Conservation (phyloP, 306 rosid genomes). For the Senna tora region DNA sequence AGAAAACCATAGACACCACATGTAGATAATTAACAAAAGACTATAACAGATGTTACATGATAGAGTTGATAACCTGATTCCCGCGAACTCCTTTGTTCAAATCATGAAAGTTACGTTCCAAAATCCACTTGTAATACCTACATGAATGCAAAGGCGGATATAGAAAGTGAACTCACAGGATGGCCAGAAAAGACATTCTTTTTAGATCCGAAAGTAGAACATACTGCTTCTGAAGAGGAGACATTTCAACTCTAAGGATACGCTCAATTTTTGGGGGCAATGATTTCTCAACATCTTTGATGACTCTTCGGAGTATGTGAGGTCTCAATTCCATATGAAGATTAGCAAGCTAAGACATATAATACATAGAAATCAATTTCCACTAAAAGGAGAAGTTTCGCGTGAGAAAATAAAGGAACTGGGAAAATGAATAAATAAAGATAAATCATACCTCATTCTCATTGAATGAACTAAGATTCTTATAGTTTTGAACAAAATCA, state of each 20-base stretch:
- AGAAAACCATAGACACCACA: background rate
- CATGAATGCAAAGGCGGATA: constrained; percentile 32
- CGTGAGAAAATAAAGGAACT: background rate
- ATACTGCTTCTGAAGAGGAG: constrained; percentile 99
- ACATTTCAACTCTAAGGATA: constrained; percentile 97
- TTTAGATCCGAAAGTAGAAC: constrained; percentile 37
- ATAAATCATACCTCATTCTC: constrained; percentile 80
- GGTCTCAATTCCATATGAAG: constrained; percentile 98
- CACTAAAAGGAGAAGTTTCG: constrained; percentile 5
- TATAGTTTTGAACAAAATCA: constrained; percentile 94
- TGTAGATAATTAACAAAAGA: background rate
- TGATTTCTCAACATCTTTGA: constrained; percentile 98
- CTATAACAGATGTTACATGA: background rate
- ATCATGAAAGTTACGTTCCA: constrained; percentile 98
- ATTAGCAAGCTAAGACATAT: constrained; percentile 79
- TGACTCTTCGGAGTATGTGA: constrained; percentile 97
- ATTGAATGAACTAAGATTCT: constrained; percentile 96
- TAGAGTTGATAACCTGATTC: constrained; percentile 75
- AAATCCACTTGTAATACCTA: constrained; percentile 99
- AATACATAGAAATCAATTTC: constrained; percentile 33
- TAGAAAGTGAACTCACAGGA: constrained; percentile 34
- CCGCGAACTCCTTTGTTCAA: constrained; percentile 99
- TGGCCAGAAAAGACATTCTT: constrained; percentile 4
- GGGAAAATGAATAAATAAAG: background rate
- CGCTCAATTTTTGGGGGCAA: constrained; percentile 99